These are phyloP conservation scores for Gentiana macrophylla DNA, from an alignment of 257 asterid genomes.

Conservation along the genomic window DNA sequence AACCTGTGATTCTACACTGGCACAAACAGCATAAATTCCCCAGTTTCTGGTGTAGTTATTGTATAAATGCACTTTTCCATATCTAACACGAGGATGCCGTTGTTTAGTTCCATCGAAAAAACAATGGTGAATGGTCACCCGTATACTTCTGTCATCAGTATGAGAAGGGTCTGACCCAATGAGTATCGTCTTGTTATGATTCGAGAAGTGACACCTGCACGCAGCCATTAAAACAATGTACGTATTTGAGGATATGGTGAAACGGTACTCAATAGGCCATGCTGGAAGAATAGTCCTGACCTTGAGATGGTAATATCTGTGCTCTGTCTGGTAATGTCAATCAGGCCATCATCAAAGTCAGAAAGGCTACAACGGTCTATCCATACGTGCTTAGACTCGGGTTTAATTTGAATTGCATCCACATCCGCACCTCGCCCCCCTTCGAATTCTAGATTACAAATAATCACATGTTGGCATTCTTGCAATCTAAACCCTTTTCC, in stretches of 20 bases:
- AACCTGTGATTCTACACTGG: constrained; percentile 93
- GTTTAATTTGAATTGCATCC: constrained; percentile 83
- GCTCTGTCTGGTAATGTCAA: constrained; percentile 71
- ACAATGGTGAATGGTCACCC: constrained; percentile 89
- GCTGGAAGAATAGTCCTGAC: constrained; percentile 17
- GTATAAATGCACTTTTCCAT: constrained; percentile 77
- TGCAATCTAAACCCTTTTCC: constrained; percentile 79
- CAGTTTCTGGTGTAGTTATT: constrained; percentile 68
- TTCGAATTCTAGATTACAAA: constrained; percentile 61
- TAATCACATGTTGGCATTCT: constrained; percentile 75
- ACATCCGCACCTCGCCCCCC: constrained; percentile 70
- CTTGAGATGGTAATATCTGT: constrained; percentile 78
- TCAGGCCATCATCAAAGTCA: constrained; percentile 62
- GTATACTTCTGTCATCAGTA: constrained; percentile 56
- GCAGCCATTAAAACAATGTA: background rate
- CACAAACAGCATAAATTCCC: constrained; percentile 88
- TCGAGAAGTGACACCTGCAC: constrained; percentile 64
- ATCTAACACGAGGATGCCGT: constrained; percentile 92
- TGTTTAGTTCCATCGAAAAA: constrained; percentile 88
- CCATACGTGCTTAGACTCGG: constrained; percentile 75
- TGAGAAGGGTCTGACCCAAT: constrained; percentile 73
- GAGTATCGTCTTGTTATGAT: constrained; percentile 74
- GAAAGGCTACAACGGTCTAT: constrained; percentile 83
- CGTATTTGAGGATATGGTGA: no score
- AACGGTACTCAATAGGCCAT: no score